Conservation (phyloP, 2,329 filamentous ascomycete species). For the Passalora sequoiae region DNA sequence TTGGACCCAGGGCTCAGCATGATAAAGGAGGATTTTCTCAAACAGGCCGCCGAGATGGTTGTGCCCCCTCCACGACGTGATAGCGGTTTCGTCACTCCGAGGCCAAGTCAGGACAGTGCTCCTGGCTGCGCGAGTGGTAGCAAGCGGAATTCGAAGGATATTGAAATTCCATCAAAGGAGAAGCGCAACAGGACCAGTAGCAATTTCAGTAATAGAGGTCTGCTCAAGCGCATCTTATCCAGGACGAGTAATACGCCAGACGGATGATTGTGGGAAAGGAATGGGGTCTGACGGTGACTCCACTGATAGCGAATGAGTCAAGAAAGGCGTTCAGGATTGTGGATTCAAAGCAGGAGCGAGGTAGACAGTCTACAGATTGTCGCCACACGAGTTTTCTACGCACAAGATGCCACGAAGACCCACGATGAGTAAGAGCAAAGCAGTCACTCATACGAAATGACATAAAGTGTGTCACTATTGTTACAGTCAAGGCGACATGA, state of each 20-base stretch:
- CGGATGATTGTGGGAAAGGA: background rate
- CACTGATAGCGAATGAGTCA: background rate
- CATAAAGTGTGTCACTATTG: conserved; percentile 29
- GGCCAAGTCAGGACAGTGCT: conserved; percentile 1
- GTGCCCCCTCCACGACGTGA: conserved; percentile 7
- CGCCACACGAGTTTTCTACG: no score
- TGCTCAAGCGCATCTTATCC: conserved; percentile 10
- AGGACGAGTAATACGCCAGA: background rate
- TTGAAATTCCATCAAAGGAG: conserved; percentile 1
- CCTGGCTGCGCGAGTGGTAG: no score
- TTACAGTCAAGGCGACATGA: conserved; percentile 32
- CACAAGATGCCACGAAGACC: no score
- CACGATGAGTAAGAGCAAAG: no score
- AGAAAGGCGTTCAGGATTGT: background rate
- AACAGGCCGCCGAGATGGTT: conserved; percentile 8
- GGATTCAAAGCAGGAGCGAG: no score
- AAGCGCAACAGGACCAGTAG: conserved; percentile 18
- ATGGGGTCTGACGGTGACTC: background rate
- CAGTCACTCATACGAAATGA: no score
- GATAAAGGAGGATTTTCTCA: conserved; percentile 14
- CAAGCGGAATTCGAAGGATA: conserved; percentile 5
- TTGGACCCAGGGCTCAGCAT: conserved; percentile 3
- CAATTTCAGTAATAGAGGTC: background rate
- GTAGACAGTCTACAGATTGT: no score
- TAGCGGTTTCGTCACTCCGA: background rate